A percentile compares a stretch with the other conserved stretches of the same genome.
Evolutionary conservation across 2,329 filamentous ascomycete genomes (phyloP).

Genomic region (Purpureocillium lavendulum): DNA sequence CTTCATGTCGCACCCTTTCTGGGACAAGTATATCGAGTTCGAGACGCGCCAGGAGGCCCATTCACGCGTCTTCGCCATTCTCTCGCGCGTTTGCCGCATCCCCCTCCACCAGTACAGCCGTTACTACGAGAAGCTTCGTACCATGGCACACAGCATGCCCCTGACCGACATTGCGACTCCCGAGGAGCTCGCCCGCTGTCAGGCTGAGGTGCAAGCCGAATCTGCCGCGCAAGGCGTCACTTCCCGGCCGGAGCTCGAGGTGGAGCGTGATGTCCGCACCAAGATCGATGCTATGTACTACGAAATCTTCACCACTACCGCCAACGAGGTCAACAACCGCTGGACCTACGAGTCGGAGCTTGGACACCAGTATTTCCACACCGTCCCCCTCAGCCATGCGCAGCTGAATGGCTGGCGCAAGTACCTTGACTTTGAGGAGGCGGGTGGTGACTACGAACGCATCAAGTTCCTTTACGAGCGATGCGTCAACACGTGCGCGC

Average conservation of each 20-base stretch:
- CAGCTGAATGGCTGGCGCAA: conserved; percentile 90
- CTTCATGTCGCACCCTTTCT: conserved; percentile 91
- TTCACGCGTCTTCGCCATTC: conserved; percentile 77
- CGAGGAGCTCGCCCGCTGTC: conserved; percentile 60
- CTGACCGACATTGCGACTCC: conserved; percentile 63
- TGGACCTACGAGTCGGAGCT: conserved; percentile 95
- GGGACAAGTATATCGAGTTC: conserved; percentile 98
- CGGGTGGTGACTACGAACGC: conserved; percentile 67
- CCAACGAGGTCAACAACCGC: conserved; percentile 81
- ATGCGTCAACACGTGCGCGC: conserved; percentile 83
- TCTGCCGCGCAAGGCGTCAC: conserved; percentile 39
- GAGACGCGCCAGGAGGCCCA: conserved; percentile 82
- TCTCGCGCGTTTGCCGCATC: conserved; percentile 75
- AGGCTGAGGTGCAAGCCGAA: conserved; percentile 64
- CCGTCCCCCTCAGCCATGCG: conserved; percentile 79
- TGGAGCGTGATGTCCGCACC: conserved; percentile 73
- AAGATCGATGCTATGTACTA: conserved; percentile 77
- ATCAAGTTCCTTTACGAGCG: conserved; percentile 85
- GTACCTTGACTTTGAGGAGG: conserved; percentile 93
- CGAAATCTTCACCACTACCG: conserved; percentile 71
- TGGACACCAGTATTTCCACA: conserved; percentile 94
- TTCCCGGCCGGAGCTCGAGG: conserved; percentile 62
- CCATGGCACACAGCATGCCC: conserved; percentile 64
- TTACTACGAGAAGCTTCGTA: conserved; percentile 87
- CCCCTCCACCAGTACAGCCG: conserved; percentile 93